Percentiles rank a stretch among this genome's conserved stretches.
These are phyloP conservation scores for Vanrija sp. DNA, from an alignment of 1,284 basidiomycete genomes.

Conservation along the genomic window DNA sequence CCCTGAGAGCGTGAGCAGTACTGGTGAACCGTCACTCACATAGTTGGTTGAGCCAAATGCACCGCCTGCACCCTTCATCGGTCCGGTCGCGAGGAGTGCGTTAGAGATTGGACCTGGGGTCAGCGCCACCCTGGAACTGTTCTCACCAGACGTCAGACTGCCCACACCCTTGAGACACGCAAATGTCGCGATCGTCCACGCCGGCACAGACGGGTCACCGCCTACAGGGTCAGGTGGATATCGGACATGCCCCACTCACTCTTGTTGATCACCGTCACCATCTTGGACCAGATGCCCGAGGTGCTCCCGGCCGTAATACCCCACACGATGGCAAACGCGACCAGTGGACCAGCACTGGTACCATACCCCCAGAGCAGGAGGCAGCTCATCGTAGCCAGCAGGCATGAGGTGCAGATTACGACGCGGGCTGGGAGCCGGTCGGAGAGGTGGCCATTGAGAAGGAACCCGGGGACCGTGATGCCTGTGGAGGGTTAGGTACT, in stretches of 20 bases:
- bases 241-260: slow-evolving; percentile 11
- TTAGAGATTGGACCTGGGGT: slow-evolving; percentile 30
- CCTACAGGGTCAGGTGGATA: slow-evolving; percentile 6
- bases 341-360: slow-evolving; percentile 24
- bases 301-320: slow-evolving; percentile 33
- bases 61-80: slow-evolving; percentile 16
- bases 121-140: background rate
- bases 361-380: slow-evolving; percentile 49
- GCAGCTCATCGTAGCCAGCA: slow-evolving; percentile 32
- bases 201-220: slow-evolving; percentile 35
- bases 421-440: slow-evolving; percentile 34
- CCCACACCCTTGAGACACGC: slow-evolving; percentile 40
- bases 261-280: slow-evolving; percentile 29
- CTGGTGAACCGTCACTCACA: slow-evolving; percentile 7
- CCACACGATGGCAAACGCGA: slow-evolving; percentile 31
- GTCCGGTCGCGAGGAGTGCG: slow-evolving; percentile 18
- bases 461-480: slow-evolving; percentile 29
- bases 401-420: slow-evolving; percentile 34
- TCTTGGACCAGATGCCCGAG: slow-evolving; percentile 31
- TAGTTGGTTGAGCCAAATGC: slow-evolving; percentile 29
- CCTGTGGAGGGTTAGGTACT: background rate
- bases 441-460: slow-evolving; percentile 37
- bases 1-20: too few species aligned
- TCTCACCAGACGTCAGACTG: slow-evolving; percentile 30
- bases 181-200: slow-evolving; percentile 36